Conservation (phyloP, 129 eudicot genomes). For the Gnaphalium uliginosum region DNA sequence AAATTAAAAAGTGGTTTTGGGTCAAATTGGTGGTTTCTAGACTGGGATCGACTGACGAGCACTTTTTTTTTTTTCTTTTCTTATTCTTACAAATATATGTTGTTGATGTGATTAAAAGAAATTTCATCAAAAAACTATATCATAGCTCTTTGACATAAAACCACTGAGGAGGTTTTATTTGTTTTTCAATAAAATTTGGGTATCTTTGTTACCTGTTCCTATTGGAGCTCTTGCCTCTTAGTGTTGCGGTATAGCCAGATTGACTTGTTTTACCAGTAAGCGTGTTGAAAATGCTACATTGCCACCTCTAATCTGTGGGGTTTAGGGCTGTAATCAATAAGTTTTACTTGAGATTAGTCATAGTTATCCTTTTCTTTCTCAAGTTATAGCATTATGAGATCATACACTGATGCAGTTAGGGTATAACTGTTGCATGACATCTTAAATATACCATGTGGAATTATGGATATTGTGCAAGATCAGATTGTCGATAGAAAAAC, state of each 20-base stretch:
- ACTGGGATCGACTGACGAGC: not conserved
- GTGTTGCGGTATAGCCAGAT: not conserved
- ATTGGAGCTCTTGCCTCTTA: not conserved
- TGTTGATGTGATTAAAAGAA: not conserved
- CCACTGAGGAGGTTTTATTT: not conserved
- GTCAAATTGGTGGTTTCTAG: not conserved
- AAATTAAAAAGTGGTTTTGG: not conserved
- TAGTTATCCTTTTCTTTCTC: not conserved
- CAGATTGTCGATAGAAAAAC: no score
- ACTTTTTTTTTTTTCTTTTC: not conserved
- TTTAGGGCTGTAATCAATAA: not conserved
- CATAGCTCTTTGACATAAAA: not conserved
- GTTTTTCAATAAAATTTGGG: not conserved
- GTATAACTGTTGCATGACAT: not conserved
- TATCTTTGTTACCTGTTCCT: not conserved
- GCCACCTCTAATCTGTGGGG: not conserved
- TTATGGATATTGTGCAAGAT: no score
- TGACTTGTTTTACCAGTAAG: not conserved
- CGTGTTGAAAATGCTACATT: not conserved
- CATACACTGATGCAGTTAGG: constrained; percentile 4
- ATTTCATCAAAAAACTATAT: not conserved
- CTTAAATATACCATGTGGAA: not conserved
- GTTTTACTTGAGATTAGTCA: not conserved
- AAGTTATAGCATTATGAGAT: constrained; percentile 7
- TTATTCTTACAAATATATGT: not conserved